phyloP scores from a whole-genome alignment of 139 green algal genomes.

The Prasinococcaceae sp. region DNA sequence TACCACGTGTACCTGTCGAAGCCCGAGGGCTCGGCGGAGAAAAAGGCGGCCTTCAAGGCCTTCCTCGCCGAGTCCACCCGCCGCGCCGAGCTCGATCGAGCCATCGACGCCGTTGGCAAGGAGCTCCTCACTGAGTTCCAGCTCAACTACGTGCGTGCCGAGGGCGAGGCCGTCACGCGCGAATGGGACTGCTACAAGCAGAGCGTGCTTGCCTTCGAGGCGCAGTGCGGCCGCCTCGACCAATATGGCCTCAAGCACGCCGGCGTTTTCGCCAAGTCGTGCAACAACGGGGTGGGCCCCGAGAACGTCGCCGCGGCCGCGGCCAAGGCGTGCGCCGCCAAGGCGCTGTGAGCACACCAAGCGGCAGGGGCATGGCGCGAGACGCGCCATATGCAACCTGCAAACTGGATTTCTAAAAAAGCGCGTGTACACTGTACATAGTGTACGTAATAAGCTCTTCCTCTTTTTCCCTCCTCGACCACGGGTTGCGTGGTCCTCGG shows the following conservation, averaged over 20 bases:
- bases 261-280: conserved; percentile 51
- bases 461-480: too few species aligned
- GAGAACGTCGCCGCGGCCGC: neutral
- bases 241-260: conserved; percentile 75
- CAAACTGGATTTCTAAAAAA: too few species aligned
- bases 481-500: too few species aligned
- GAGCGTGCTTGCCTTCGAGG: conserved; percentile 50
- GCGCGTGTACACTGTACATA: too few species aligned
- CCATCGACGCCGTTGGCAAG: neutral
- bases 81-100: conserved; percentile 1
- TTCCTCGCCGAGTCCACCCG: conserved; percentile 18
- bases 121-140: neutral
- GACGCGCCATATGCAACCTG: too few species aligned
- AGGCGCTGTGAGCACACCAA: too few species aligned
- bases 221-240: conserved; percentile 39
- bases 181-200: conserved; percentile 74
- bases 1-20: neutral
- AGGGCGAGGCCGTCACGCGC: conserved; percentile 46
- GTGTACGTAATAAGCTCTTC: too few species aligned
- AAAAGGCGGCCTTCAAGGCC: neutral
- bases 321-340: too few species aligned
- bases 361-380: too few species aligned
- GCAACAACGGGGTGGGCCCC: neutral
- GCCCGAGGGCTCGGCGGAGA: neutral
- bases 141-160: neutral